Conservation (phyloP, 331 rosid genomes). For the Quercus phellos region DNA sequence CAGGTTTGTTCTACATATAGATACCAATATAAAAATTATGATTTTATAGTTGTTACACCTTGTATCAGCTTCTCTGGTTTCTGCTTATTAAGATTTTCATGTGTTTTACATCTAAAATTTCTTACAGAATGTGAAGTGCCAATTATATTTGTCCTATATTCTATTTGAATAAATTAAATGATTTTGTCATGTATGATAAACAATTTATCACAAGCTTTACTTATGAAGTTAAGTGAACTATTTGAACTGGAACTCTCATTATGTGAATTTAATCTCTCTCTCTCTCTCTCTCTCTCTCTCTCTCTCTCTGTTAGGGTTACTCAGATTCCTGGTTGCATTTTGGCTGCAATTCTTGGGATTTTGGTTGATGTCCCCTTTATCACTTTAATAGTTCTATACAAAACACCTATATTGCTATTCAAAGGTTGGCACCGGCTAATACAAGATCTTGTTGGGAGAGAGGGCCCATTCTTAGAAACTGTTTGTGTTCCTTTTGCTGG, state of each 20-base stretch:
- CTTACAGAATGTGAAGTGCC: no score
- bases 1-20: no score
- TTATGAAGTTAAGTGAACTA: neutral
- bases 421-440: conserved; percentile 23
- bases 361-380: conserved; percentile 16
- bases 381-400: conserved; percentile 13
- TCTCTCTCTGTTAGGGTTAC: conserved; percentile 2
- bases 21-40: no score
- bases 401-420: conserved; percentile 22
- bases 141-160: no score
- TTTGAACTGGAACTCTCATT: no score
- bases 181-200: no score
- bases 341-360: conserved; percentile 20
- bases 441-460: conserved; percentile 26
- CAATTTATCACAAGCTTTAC: neutral
- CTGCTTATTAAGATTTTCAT: neutral
- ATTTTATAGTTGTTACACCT: no score
- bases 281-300: neutral
- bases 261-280: neutral
- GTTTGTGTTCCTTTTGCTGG: conserved; percentile 28
- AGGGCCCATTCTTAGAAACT: conserved; percentile 22
- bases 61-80: no score
- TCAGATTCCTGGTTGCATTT: conserved; percentile 10
- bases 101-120: neutral
- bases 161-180: no score